phyloP scores from a whole-genome alignment of 805 yeast genomes.

The Zygoascus bituminiphila region DNA sequence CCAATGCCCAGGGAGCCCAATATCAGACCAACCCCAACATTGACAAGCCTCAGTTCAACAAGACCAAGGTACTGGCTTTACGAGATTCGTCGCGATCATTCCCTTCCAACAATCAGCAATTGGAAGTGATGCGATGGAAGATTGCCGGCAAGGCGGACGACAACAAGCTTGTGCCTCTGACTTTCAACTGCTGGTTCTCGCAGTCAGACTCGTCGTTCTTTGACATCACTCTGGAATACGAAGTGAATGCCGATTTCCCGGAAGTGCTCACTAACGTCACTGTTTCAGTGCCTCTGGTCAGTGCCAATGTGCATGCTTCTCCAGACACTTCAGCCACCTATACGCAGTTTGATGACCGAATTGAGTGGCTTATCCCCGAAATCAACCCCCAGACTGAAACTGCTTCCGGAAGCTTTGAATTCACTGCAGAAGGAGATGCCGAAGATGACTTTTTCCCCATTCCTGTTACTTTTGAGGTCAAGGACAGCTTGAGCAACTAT shows the following conservation, averaged over 20 bases:
- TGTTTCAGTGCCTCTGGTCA: constrained; percentile 59
- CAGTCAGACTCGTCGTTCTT: constrained; percentile 50
- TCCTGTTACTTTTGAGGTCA: constrained; percentile 53
- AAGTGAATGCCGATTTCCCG: constrained; percentile 43
- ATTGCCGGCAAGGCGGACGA: constrained; percentile 57
- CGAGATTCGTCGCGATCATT: constrained; percentile 73
- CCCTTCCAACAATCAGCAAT: constrained; percentile 84
- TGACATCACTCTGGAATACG: constrained; percentile 84
- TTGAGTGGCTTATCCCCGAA: constrained; percentile 53
- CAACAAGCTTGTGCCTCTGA: constrained; percentile 51
- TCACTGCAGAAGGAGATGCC: constrained; percentile 60
- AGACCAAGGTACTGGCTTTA: constrained; percentile 53
- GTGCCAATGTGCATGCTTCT: constrained; percentile 43
- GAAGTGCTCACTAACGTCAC: constrained; percentile 45
- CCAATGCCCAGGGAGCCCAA: constrained; percentile 44
- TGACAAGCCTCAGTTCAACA: constrained; percentile 62
- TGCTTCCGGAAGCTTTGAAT: constrained; percentile 68
- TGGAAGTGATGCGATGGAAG: constrained; percentile 93
- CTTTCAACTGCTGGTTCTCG: constrained; percentile 78
- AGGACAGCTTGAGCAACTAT: constrained; percentile 37
- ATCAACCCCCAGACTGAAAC: constrained; percentile 41
- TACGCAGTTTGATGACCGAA: constrained; percentile 59
- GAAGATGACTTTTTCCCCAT: constrained; percentile 90
- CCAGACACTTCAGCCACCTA: constrained; percentile 30
- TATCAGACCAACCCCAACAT: constrained; percentile 96